Evolutionary conservation across 2,329 filamentous ascomycete genomes (phyloP).

Genomic region (Dothideomycetes sp.): DNA sequence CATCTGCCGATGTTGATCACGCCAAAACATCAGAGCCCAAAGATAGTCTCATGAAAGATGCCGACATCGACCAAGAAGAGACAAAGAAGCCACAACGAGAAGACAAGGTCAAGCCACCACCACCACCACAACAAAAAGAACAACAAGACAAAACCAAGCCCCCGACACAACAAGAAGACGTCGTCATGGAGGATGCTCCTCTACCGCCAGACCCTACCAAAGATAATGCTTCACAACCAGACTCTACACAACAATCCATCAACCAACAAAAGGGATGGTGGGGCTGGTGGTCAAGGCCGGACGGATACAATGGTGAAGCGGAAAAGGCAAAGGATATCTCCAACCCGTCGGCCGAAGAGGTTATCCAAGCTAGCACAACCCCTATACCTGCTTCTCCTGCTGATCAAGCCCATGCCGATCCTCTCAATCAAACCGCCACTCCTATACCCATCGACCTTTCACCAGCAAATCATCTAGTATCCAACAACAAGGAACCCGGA

Average conservation of each 20-base stretch:
- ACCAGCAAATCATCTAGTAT: too few relatives aligned
- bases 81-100: too few relatives aligned
- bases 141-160: too few relatives aligned
- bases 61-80: too few relatives aligned
- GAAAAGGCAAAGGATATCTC: constrained; percentile 22
- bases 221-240: constrained; percentile 9
- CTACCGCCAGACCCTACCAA: constrained; percentile 30
- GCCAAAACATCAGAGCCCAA: too few relatives aligned
- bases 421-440: background rate
- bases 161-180: constrained; percentile 1
- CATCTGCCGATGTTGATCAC: constrained; percentile 16
- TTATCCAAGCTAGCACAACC: too few relatives aligned
- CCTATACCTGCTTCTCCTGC: constrained; percentile 25
- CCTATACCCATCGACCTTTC: constrained; percentile 4
- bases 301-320: constrained; percentile 28
- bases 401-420: constrained; percentile 9
- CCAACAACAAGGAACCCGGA: background rate
- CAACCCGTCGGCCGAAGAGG: too few relatives aligned
- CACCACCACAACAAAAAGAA: too few relatives aligned
- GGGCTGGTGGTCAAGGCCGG: constrained; percentile 40
- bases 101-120: too few relatives aligned
- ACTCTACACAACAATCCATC: background rate
- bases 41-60: too few relatives aligned
- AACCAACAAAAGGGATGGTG: constrained; percentile 23
- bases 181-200: constrained; percentile 25